Evolutionary conservation across 805 yeast species (phyloP), one percentile per base, ranked within the genome.

Genomic region (Phaffomyces antillensis): DNA sequence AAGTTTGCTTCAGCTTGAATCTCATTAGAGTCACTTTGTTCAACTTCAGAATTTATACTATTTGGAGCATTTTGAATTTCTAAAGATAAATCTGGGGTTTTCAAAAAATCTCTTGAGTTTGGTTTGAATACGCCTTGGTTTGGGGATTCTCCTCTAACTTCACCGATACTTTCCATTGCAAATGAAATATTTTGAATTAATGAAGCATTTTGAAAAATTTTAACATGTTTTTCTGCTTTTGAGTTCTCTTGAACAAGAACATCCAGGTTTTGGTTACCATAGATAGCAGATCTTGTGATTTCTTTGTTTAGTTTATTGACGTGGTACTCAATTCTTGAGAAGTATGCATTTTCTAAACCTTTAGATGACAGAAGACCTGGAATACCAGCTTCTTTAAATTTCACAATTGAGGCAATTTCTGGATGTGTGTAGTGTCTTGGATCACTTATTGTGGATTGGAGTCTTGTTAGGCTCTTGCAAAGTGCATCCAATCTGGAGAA

Each of bases 301-400:
- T 52, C 52, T 17, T 58, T 55, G 54, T 75, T 74, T 43, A 79
- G 60, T 23, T 65, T 65, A 5, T 61, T 63, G 7, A 71, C 63
- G 42, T 71, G 69, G 9, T 48, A 31, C 4, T 62, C 60, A 4
- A 72, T 66, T 53, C 79, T 70, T 20, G 68, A 64, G 49, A 63
- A 70, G 77, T 81, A 79, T 4, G 76, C 71, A 46, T 69, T 74
- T 13, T 71, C 56, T n/a, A 79, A 55, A 10, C 80, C 78, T 37
- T 66, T 50, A 1, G 67, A 41, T 4, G 79, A 68, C 45, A 74
- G 67, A 5, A 80, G 59, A 3, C 85, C 85, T 1, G 66, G 62
- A 20, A 79, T 64, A 12, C 78, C 78, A 1, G 55, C 30, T 3
- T 58, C 54, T 47, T 55, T 53, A 36, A 54, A 52, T 32, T 42